A percentile compares a stretch with the other conserved stretches of the same genome.
phyloP scores from a whole-genome alignment of 2,329 filamentous ascomycete genomes.

The Fusarium musae region DNA sequence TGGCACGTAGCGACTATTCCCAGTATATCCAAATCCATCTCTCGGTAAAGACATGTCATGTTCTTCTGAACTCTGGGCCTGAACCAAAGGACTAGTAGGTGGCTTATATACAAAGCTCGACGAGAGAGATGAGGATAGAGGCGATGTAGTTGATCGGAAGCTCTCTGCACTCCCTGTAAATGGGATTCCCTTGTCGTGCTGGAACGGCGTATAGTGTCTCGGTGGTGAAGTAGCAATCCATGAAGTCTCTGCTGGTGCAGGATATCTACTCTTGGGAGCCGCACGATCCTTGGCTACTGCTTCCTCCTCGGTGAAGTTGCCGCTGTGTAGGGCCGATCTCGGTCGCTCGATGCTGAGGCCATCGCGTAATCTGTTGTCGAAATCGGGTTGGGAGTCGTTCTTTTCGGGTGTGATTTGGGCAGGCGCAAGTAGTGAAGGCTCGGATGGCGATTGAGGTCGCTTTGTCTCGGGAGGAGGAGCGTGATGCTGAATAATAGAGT shows the following conservation, averaged over 20 bases:
- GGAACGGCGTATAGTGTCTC: constrained; percentile 60
- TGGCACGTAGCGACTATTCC: constrained; percentile 74
- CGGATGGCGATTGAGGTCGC: constrained; percentile 48
- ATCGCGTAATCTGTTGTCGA: constrained; percentile 59
- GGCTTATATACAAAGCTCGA: constrained; percentile 86
- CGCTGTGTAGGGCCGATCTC: constrained; percentile 77
- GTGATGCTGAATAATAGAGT: constrained; percentile 49
- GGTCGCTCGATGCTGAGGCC: constrained; percentile 81
- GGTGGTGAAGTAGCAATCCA: constrained; percentile 70
- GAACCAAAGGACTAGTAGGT: constrained; percentile 91
- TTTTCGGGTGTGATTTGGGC: constrained; percentile 58
- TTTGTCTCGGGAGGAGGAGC: constrained; percentile 25
- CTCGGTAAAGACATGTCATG: constrained; percentile 65
- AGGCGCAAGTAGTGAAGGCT: constrained; percentile 58
- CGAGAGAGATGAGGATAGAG: constrained; percentile 76
- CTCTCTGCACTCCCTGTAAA: constrained; percentile 50
- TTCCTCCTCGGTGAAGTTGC: constrained; percentile 67
- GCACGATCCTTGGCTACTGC: constrained; percentile 24
- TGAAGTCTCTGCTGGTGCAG: constrained; percentile 41
- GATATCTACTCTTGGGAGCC: constrained; percentile 17
- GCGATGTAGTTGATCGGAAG: constrained; percentile 63
- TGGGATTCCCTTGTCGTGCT: constrained; percentile 51
- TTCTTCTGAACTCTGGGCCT: constrained; percentile 87
- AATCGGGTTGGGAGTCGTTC: constrained; percentile 21
- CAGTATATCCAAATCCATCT: constrained; percentile 62